A percentile compares a stretch with the other conserved stretches of the same genome.
Evolutionary conservation across 768 basidiomycete genomes (phyloP).

Genomic region (Scleroderma citrinum): DNA sequence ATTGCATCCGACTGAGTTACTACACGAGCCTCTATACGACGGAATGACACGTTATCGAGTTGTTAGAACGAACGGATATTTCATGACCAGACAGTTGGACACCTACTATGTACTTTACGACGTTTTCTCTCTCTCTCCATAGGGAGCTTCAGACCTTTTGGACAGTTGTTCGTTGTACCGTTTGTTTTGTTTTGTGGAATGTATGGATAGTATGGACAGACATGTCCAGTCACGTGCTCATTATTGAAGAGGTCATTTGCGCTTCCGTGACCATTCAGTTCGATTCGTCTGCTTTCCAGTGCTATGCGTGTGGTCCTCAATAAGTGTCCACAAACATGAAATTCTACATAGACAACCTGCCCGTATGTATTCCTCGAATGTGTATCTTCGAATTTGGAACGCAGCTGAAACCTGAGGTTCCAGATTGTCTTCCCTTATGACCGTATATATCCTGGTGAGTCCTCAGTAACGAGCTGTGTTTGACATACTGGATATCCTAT

Average conservation of each 20-base stretch:
- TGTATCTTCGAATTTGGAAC: neutral
- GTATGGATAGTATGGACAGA: no score
- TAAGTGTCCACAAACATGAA: conserved; percentile 44
- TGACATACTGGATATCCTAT: conserved; percentile 6
- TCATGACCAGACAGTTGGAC: neutral
- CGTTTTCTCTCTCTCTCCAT: no score
- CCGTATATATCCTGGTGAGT: conserved; percentile 88
- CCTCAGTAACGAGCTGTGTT: neutral
- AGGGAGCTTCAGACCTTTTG: no score
- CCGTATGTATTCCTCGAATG: conserved; percentile 40
- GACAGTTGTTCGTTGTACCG: no score
- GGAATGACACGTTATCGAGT: no score
- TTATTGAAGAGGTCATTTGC: no score
- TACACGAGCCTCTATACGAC: no score
- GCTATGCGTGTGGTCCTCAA: no score
- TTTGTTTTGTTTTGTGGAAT: no score
- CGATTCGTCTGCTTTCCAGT: no score
- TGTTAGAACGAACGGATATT: neutral
- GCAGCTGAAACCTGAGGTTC: neutral
- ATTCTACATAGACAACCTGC: conserved; percentile 76
- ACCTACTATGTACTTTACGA: no score
- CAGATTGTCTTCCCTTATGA: conserved; percentile 91
- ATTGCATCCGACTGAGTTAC: conserved; percentile 26
- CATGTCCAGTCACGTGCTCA: neutral
- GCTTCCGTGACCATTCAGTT: no score